Evolutionary conservation across 1,139 yeast species (phyloP).

Genomic region (Taphrina communis): DNA sequence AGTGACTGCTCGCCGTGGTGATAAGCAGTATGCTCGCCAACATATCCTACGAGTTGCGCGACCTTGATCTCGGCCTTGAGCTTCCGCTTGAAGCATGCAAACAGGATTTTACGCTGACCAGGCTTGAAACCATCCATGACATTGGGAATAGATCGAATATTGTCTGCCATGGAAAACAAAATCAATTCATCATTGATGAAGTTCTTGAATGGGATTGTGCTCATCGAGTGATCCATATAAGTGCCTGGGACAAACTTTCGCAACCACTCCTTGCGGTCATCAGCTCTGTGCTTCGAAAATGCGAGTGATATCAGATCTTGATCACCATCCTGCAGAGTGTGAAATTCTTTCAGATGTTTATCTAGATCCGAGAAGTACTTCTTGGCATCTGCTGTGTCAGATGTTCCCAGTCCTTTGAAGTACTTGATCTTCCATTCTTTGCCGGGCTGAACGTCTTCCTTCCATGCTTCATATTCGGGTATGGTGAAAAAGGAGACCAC

Average conservation of each 20-base stretch:
- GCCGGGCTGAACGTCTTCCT: conserved; percentile 76
- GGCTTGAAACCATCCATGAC: conserved; percentile 96
- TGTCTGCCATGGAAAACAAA: conserved; percentile 95
- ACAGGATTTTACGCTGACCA: conserved; percentile 92
- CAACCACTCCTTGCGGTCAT: conserved; percentile 97
- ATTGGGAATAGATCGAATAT: conserved; percentile 91
- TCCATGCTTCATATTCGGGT: conserved; percentile 96
- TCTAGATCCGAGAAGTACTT: conserved; percentile 88
- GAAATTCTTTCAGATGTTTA: conserved; percentile 83
- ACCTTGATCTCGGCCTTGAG: conserved; percentile 81
- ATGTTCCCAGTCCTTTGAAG: conserved; percentile 98
- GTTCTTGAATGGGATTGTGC: conserved; percentile 84
- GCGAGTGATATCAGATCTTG: conserved; percentile 86
- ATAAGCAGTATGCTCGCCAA: conserved; percentile 87
- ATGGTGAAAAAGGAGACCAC: conserved; percentile 83
- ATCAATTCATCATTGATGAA: conserved; percentile 95
- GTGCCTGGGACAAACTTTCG: conserved; percentile 90
- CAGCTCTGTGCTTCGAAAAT: conserved; percentile 93
- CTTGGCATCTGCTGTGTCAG: conserved; percentile 77
- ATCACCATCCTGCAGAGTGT: conserved; percentile 81
- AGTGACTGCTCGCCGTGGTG: conserved; percentile 95
- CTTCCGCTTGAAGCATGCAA: conserved; percentile 84
- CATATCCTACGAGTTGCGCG: conserved; percentile 87
- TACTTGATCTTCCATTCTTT: conserved; percentile 93
- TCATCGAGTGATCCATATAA: conserved; percentile 79